Evolutionary conservation across 2,329 filamentous ascomycete species (phyloP).

Genomic region (Aspergillus oerlinghausenensis): DNA sequence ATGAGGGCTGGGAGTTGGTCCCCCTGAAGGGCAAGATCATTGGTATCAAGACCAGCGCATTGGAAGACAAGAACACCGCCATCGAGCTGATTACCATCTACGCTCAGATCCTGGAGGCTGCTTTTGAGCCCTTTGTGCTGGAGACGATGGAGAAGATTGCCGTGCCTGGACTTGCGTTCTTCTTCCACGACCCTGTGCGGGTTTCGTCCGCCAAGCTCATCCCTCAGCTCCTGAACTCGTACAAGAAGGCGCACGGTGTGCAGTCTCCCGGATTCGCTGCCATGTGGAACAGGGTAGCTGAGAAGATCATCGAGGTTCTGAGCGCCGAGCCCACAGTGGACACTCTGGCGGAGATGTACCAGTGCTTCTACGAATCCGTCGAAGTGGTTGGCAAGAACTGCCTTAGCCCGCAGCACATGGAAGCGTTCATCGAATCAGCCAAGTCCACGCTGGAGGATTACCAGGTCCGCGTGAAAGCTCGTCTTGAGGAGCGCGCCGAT

Average conservation of each 20-base stretch:
- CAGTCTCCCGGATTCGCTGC: slow-evolving; percentile 73
- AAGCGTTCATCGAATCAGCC: slow-evolving; percentile 79
- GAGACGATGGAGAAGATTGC: slow-evolving; percentile 97
- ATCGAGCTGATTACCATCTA: slow-evolving; percentile 98
- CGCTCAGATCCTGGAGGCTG: slow-evolving; percentile 86
- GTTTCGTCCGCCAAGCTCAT: slow-evolving; percentile 93
- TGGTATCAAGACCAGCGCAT: slow-evolving; percentile 91
- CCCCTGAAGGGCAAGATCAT: slow-evolving; percentile 97
- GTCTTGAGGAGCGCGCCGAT: slow-evolving; percentile 78
- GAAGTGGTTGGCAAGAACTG: slow-evolving; percentile 87
- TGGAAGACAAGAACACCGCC: slow-evolving; percentile 99
- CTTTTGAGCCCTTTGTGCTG: slow-evolving; percentile 85
- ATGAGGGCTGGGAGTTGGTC: slow-evolving; percentile 96
- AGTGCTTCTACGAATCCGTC: slow-evolving; percentile 98
- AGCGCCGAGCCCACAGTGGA: slow-evolving; percentile 93
- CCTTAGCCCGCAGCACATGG: slow-evolving; percentile 73
- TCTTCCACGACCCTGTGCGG: slow-evolving; percentile 97
- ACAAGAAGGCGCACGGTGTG: slow-evolving; percentile 84
- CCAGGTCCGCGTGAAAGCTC: slow-evolving; percentile 75
- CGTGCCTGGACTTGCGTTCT: slow-evolving; percentile 89
- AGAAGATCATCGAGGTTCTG: slow-evolving; percentile 88
- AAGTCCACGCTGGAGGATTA: slow-evolving; percentile 87
- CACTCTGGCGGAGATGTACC: slow-evolving; percentile 97
- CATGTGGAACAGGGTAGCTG: slow-evolving; percentile 79
- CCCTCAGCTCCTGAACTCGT: slow-evolving; percentile 85